Percentiles rank a stretch among this genome's conserved stretches.
Evolutionary conservation across 2,329 filamentous ascomycete species (phyloP).

Genomic region (Trichoderma sp.): DNA sequence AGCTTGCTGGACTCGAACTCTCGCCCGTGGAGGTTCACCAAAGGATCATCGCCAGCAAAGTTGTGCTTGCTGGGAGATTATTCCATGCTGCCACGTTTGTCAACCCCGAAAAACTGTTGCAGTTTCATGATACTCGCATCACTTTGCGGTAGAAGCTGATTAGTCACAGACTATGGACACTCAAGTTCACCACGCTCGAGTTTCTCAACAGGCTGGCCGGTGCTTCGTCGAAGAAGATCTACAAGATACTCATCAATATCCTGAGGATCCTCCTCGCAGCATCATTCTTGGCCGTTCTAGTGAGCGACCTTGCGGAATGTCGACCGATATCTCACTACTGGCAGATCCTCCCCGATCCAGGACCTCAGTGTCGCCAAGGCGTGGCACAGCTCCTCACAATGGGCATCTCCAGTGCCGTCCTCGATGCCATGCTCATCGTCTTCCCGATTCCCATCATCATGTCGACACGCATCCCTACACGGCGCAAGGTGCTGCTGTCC

Average conservation of each 20-base stretch:
- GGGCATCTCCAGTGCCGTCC: slow-evolving; percentile 13
- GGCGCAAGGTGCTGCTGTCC: slow-evolving; percentile 11
- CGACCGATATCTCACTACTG: slow-evolving; percentile 15
- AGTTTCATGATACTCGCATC: not conserved
- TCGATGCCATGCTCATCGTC: slow-evolving; percentile 13
- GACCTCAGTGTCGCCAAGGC: slow-evolving; percentile 13
- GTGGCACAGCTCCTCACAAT: slow-evolving; percentile 13
- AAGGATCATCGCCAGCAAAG: slow-evolving; percentile 1
- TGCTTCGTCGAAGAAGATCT: slow-evolving; percentile 4
- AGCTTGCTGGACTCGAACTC: not conserved
- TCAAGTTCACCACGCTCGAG: slow-evolving; percentile 16
- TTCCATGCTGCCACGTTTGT: slow-evolving; percentile 13
- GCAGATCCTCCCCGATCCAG: slow-evolving; percentile 13
- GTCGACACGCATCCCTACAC: slow-evolving; percentile 13
- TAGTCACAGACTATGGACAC: slow-evolving; percentile 2
- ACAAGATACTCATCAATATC: slow-evolving; percentile 3
- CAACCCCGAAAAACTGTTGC: not conserved
- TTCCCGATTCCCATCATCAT: slow-evolving; percentile 17
- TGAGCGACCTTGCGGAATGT: slow-evolving; percentile 11
- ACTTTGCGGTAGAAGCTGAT: not conserved
- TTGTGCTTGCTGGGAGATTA: slow-evolving; percentile 13
- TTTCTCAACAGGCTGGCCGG: slow-evolving; percentile 11
- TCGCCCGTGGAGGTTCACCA: not conserved
- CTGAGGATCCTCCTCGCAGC: slow-evolving; percentile 1
- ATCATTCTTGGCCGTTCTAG: slow-evolving; percentile 7